Evolutionary conservation across 495 filamentous ascomycete species (phyloP).

Genomic region (Saxispiralis lemnorum): DNA sequence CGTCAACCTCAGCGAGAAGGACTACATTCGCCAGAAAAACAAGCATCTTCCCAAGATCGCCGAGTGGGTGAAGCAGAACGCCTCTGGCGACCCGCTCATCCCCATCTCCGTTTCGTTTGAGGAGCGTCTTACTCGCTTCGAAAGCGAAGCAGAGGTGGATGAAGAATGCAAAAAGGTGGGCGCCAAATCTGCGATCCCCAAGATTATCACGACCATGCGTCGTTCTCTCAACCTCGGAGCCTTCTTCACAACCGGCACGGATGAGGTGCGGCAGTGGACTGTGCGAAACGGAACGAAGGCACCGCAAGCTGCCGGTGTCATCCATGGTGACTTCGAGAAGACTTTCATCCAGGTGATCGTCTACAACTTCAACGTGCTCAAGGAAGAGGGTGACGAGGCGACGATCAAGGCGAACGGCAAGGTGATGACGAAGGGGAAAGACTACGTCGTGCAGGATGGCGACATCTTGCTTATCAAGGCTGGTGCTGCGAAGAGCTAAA

Average conservation of each 20-base stretch:
- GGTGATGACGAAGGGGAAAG: slow-evolving; percentile 96
- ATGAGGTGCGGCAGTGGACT: slow-evolving; percentile 98
- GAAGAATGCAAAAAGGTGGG: slow-evolving; percentile 81
- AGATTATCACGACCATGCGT: slow-evolving; percentile 88
- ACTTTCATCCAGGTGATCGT: slow-evolving; percentile 96
- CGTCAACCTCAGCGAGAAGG: slow-evolving; percentile 90
- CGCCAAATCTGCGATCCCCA: slow-evolving; percentile 77
- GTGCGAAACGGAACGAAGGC: slow-evolving; percentile 94
- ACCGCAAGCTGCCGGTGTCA: slow-evolving; percentile 90
- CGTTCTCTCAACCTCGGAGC: slow-evolving; percentile 70
- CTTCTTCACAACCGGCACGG: slow-evolving; percentile 94
- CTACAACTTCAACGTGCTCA: slow-evolving; percentile 64
- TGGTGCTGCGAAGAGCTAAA: slow-evolving; percentile 68
- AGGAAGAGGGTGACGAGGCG: slow-evolving; percentile 74
- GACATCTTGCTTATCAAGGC: slow-evolving; percentile 83
- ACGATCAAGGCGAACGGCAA: slow-evolving; percentile 86
- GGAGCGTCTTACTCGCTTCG: slow-evolving; percentile 69
- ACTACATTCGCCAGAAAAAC: slow-evolving; percentile 98
- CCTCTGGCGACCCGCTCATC: slow-evolving; percentile 71
- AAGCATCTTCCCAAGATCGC: slow-evolving; percentile 88
- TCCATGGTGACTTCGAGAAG: slow-evolving; percentile 98
- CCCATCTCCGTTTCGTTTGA: slow-evolving; percentile 86
- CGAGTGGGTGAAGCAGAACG: slow-evolving; percentile 83
- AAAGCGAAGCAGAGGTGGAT: slow-evolving; percentile 54
- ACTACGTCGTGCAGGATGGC: slow-evolving; percentile 70